phyloP scores from a whole-genome alignment of 495 filamentous ascomycete genomes.

The Penicillium pancosmium region DNA sequence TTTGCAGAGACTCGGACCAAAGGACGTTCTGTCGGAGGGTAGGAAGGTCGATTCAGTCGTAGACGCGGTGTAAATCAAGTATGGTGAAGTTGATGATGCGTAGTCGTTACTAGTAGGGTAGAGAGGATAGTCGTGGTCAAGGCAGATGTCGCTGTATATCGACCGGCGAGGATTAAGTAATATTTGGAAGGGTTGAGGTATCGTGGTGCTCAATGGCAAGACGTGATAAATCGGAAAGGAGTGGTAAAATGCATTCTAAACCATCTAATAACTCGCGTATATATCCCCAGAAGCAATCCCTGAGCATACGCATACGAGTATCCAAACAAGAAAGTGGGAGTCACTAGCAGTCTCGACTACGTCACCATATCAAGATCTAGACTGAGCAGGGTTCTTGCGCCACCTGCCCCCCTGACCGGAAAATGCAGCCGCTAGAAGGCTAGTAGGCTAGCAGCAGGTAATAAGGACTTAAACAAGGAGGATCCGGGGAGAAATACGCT shows the following conservation, averaged over 20 bases:
- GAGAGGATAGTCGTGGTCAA: too few species aligned
- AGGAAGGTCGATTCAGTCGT: too few species aligned
- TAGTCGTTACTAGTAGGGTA: too few species aligned
- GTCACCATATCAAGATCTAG: conserved; percentile 5
- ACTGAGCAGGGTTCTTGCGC: background rate
- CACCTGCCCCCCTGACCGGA: background rate
- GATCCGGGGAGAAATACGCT: background rate
- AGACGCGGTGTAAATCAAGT: too few species aligned
- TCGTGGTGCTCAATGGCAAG: background rate
- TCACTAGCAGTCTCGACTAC: background rate
- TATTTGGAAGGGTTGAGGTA: background rate
- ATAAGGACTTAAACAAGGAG: background rate
- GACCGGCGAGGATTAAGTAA: too few species aligned
- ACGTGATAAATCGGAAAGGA: background rate
- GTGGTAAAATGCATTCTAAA: background rate
- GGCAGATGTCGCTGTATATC: too few species aligned
- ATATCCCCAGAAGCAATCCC: background rate
- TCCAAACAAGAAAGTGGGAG: background rate
- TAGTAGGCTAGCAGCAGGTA: background rate
- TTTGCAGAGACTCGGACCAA: too few species aligned
- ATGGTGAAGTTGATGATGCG: too few species aligned
- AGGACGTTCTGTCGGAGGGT: too few species aligned
- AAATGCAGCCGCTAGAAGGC: background rate
- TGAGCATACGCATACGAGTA: too few species aligned
- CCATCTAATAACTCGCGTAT: background rate